Percentiles rank a stretch among this genome's conserved stretches.
Conservation (phyloP, 306 rosid genomes). For the Vigna radiata region DNA sequence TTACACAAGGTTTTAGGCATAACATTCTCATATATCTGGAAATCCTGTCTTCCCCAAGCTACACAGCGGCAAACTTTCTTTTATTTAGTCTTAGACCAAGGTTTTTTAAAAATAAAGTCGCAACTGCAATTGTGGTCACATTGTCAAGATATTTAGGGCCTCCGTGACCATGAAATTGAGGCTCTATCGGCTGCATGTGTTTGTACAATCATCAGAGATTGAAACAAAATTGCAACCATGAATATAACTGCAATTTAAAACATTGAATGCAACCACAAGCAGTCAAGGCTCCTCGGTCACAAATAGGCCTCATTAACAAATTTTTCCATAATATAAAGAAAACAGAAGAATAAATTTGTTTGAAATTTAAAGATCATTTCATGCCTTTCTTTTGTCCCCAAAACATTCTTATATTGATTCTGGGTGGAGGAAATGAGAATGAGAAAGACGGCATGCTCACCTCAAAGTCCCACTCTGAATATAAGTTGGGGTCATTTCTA, state of each 20-base stretch:
- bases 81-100: background rate
- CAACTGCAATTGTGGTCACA: background rate
- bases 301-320: background rate
- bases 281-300: background rate
- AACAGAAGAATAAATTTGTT: constrained; percentile 3
- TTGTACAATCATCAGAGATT: background rate
- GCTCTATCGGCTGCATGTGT: background rate
- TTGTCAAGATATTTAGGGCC: background rate
- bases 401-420: background rate
- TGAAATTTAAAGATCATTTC: constrained; percentile 11
- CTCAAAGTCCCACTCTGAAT: constrained; percentile 93
- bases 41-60: background rate
- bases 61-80: background rate
- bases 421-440: background rate
- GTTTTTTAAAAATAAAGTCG: background rate
- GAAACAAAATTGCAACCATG: background rate
- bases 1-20: background rate
- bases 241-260: background rate
- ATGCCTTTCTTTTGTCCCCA: background rate
- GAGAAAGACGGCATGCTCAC: constrained; percentile 47
- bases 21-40: background rate
- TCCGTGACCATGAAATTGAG: background rate
- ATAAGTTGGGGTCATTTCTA: constrained; percentile 74
- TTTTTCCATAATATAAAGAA: constrained; percentile 9
- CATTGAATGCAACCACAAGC: background rate